Conservation (phyloP, 352 stramenopile genomes). For the Albugo candida region DNA sequence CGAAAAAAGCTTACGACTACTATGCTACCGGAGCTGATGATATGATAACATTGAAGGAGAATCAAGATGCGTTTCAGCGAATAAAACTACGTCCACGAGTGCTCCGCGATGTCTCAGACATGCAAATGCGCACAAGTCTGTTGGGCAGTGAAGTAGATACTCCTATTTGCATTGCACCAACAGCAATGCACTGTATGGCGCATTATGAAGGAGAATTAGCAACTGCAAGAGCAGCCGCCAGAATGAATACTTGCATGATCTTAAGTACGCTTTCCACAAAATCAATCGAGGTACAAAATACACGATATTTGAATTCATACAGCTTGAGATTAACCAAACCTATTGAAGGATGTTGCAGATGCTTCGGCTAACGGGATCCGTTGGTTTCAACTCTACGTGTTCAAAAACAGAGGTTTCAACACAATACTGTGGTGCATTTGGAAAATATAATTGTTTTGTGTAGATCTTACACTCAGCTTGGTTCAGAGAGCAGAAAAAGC, state of each 20-base stretch:
- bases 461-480: constrained; percentile 84
- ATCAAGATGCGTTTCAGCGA: constrained; percentile 80
- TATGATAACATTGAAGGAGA: constrained; percentile 64
- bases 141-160: constrained; percentile 81
- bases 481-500: constrained; percentile 80
- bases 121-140: constrained; percentile 82
- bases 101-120: constrained; percentile 83
- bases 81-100: constrained; percentile 89
- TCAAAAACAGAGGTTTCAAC: constrained; percentile 53
- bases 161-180: constrained; percentile 84
- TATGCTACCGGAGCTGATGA: constrained; percentile 87
- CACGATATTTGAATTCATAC: background rate
- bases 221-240: constrained; percentile 56
- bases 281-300: constrained; percentile 74
- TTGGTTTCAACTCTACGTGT: constrained; percentile 95
- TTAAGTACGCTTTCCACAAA: constrained; percentile 87
- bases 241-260: constrained; percentile 80
- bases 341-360: constrained; percentile 20
- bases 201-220: constrained; percentile 87
- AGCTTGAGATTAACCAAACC: background rate
- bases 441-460: background rate
- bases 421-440: background rate
- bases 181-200: constrained; percentile 88
- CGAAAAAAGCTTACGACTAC: constrained; percentile 85
- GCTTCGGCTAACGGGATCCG: constrained; percentile 66